Evolutionary conservation across 352 stramenopile species (phyloP).

Genomic region (Pythium phragmiticola): DNA sequence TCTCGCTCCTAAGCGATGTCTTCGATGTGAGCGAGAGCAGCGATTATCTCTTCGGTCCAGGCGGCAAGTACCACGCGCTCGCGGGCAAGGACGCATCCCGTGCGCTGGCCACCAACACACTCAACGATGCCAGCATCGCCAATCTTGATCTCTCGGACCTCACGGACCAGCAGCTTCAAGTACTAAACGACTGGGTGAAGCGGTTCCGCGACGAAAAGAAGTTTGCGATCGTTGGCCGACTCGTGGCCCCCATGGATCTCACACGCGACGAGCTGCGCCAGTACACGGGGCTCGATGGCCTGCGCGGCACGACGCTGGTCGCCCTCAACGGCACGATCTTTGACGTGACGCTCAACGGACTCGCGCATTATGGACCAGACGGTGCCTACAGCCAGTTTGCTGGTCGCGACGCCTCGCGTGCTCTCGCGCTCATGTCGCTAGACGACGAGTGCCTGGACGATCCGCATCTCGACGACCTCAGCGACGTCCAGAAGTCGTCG

Average conservation of each 20-base stretch:
- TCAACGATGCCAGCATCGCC: constrained; percentile 73
- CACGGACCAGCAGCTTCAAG: constrained; percentile 24
- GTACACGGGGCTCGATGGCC: constrained; percentile 68
- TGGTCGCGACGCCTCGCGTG: constrained; percentile 90
- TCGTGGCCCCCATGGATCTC: constrained; percentile 63
- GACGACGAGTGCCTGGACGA: constrained; percentile 87
- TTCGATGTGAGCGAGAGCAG: constrained; percentile 92
- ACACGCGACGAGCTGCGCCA: constrained; percentile 62
- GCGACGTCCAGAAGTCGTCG: constrained; percentile 80
- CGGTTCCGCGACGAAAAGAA: constrained; percentile 86
- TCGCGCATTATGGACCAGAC: constrained; percentile 90
- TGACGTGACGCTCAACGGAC: constrained; percentile 90
- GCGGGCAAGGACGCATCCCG: constrained; percentile 90
- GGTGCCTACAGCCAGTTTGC: constrained; percentile 93
- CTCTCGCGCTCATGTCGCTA: constrained; percentile 95
- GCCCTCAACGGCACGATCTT: constrained; percentile 88
- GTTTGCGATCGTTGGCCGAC: constrained; percentile 88
- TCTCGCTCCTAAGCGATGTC: constrained; percentile 89
- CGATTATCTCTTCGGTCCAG: constrained; percentile 86
- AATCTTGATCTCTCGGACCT: constrained; percentile 51
- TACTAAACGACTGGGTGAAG: constrained; percentile 73
- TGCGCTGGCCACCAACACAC: constrained; percentile 84
- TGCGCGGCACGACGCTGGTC: constrained; percentile 86
- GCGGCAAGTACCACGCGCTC: constrained; percentile 84
- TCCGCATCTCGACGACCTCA: constrained; percentile 76